Base-by-base conservation (phyloP, 331 rosid genomes). In the Prunus yedoensis region DNA sequence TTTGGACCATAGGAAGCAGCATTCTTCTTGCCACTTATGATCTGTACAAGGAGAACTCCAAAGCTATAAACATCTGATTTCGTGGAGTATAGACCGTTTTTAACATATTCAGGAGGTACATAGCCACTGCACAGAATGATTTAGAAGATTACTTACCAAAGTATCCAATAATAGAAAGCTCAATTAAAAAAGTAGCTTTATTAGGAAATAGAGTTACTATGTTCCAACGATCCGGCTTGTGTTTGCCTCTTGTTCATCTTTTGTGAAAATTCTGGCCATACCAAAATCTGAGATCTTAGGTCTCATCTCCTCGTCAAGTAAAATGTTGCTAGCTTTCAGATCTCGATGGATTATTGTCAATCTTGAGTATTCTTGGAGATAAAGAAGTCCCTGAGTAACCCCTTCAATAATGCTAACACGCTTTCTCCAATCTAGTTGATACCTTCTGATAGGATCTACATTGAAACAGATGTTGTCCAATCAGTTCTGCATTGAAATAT, bases 221-320 rank as follows among this genome's bases (percentile, higher is more conserved):
- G 80, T 77, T 46, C 80, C 80, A 67, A 56, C 75, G 4, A 77
- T 77, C 35, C 74, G 74, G 58, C 23, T 1, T 28, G 80, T 68
- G 50, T 58, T 77, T 56, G 74, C 80, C 47, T 77, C 74, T 1
- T 4, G 28, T 68, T 8, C 59, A 46, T 68, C 80, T 32, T 46
- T 77, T 12, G 52, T 3, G 28, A 77, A 77, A 47, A 77, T 46
- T 45, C 21, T 77, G 32, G 80, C 80, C 75, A 77, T 58, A 2
- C 80, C 80, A 5, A 68, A 77, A 47, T 77, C 80, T 20, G 80
- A 77, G 3, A 77, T 77, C 75, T 77, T 77, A 59, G 80, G 61
- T 3, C n/a, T 77, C 80, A 68, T 77, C 13, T 68, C 35, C 10
- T 47, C 5, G 8, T 77, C 80, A 58, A 77, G 74, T 58, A 68